Conservation (phyloP, 805 yeast genomes). For the Tetrapisispora taiwanensis region DNA sequence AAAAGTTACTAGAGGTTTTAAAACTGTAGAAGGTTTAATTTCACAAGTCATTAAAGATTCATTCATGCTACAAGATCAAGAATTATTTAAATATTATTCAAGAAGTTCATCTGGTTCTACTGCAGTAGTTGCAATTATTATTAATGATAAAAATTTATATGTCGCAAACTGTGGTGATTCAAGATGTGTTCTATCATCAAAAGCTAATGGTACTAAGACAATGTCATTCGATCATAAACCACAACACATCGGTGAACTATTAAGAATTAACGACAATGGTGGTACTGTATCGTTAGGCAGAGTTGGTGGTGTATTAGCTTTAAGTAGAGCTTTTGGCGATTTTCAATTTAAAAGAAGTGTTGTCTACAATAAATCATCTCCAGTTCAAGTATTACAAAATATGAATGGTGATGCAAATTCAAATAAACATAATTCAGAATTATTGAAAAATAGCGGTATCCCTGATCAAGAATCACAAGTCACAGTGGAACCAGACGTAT, state of each 20-base stretch:
- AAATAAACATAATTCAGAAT: neutral
- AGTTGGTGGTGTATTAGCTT: conserved; percentile 90
- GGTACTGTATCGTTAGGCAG: conserved; percentile 89
- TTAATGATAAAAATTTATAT: conserved; percentile 37
- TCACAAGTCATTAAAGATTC: conserved; percentile 34
- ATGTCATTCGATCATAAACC: conserved; percentile 85
- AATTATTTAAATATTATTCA: conserved; percentile 32
- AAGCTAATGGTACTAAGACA: conserved; percentile 45
- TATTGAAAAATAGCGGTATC: conserved; percentile 13
- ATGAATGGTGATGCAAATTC: neutral
- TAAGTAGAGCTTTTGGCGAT: conserved; percentile 85
- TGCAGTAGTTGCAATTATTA: conserved; percentile 37
- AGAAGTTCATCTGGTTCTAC: conserved; percentile 43
- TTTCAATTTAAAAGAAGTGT: conserved; percentile 41
- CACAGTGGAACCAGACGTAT: conserved; percentile 68
- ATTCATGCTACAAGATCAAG: conserved; percentile 37
- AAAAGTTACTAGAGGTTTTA: conserved; percentile 13
- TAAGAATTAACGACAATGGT: conserved; percentile 86
- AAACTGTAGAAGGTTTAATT: conserved; percentile 29
- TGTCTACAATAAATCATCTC: neutral
- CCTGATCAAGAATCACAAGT: conserved; percentile 68
- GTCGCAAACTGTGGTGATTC: conserved; percentile 75
- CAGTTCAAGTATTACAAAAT: neutral
- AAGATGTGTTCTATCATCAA: conserved; percentile 46
- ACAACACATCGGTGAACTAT: conserved; percentile 84